Evolutionary conservation across 2,329 filamentous ascomycete species (phyloP), one percentile per base, ranked within the genome.

Genomic region (Claviceps purpurea): DNA sequence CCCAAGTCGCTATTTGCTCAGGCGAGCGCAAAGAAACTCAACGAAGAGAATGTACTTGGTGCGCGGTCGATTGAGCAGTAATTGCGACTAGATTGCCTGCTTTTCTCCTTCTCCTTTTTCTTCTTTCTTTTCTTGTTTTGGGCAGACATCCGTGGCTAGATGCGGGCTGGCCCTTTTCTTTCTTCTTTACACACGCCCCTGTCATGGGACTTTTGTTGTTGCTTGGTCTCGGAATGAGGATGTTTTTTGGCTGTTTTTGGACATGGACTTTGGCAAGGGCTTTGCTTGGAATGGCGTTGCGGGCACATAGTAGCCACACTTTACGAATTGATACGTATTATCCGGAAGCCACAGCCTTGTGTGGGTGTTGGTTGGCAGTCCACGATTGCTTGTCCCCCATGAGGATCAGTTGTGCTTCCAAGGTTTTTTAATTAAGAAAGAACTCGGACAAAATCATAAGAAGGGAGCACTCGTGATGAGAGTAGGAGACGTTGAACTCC

Each of bases 1-100:
- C 81, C 81, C 54, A 82, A 80, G 67, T 84, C 81, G 3, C 75
- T 85, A 59, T 85, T 85, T 64, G 80, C 81, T 54, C 79, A 81
- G 64, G 74, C 79, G 47, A 82, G 79, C 49, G 72, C 72, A 70
- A 84, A 82, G 76, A 82, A 78, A 64, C 70, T 81, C 64, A 68
- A 69, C 51, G 69, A 72, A 64, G 71, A 72, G 55, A 70, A 70
- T 56, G 63, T 74, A 53, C 60, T 67, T 39, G 66, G 67, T 47
- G 65, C 67, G 52, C 64, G 61, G 51, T 61, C 65, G 40, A 68
- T 66, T 43, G 66, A 65, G 59, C 61, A 62, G 18, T 62, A 57
- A 43, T 24, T 8, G 24, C 3, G 2, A 2, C 37, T 56, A 3
- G 30, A 38, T 37, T 40, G 30, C 46, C 14, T n/a, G 8, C 20